phyloP scores from a whole-genome alignment of 1,284 basidiomycete genomes.

The Pseudozyma tsukubaensis region DNA sequence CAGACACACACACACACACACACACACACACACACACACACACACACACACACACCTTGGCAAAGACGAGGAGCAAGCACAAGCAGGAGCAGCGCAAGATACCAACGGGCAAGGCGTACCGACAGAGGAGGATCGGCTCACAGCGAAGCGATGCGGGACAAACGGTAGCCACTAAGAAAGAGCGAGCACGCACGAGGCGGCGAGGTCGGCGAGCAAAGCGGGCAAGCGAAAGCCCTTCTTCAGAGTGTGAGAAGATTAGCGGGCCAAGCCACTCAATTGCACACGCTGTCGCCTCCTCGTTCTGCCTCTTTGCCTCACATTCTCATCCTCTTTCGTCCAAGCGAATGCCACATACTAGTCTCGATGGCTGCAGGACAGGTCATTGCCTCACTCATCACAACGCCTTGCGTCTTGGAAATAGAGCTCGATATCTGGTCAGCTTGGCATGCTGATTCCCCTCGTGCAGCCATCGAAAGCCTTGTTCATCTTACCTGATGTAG shows the following conservation, averaged over 20 bases:
- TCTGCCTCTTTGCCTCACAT: too few species aligned
- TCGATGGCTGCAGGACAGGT: neutral
- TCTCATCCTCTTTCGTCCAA: too few species aligned
- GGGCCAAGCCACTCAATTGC: slow-evolving; percentile 11
- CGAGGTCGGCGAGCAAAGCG: neutral
- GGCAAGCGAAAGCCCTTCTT: too few species aligned
- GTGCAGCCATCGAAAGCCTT: slow-evolving; percentile 26
- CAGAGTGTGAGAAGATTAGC: neutral
- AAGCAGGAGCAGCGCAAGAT: neutral
- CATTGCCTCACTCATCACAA: slow-evolving; percentile 6
- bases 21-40: too few species aligned
- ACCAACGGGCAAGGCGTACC: neutral
- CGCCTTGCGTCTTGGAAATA: neutral
- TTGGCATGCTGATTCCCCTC: slow-evolving; percentile 12
- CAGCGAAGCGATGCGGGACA: slow-evolving; percentile 7
- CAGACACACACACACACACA: too few species aligned
- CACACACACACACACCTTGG: too few species aligned
- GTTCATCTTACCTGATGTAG: neutral
- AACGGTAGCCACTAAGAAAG: neutral
- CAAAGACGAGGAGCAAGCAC: neutral
- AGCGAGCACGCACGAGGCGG: neutral
- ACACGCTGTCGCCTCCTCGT: neutral
- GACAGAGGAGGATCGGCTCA: slow-evolving; percentile 5
- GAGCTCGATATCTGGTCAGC: neutral
- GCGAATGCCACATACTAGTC: neutral